These are phyloP conservation scores for Trichoderma reesei DNA, from an alignment of 495 filamentous ascomycete genomes.

Conservation along the genomic window DNA sequence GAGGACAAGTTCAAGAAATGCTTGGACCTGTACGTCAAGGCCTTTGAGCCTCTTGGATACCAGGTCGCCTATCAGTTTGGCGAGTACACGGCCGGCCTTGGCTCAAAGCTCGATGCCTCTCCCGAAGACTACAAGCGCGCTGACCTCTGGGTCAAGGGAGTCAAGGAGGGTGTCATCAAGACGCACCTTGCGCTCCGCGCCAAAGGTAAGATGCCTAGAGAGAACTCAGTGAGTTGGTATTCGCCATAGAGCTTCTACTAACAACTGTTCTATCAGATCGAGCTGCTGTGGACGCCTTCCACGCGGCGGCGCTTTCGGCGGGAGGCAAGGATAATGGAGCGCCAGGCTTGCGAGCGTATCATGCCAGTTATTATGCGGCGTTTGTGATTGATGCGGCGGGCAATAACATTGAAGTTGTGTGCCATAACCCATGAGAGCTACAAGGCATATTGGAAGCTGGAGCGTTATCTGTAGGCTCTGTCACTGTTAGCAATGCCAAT, in stretches of 20 bases:
- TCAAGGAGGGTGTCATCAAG: slow-evolving; percentile 11
- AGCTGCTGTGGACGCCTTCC: slow-evolving; percentile 29
- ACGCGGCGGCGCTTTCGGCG: slow-evolving; percentile 29
- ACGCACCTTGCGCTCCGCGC: slow-evolving; percentile 21
- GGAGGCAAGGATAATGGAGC: slow-evolving; percentile 32
- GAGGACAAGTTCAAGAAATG: slow-evolving; percentile 14
- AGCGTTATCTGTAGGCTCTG: neutral
- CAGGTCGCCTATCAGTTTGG: slow-evolving; percentile 18
- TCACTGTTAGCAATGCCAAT: neutral
- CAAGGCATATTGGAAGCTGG: no score
- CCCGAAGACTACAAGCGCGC: slow-evolving; percentile 2
- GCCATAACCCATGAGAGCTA: slow-evolving; percentile 11
- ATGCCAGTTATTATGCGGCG: slow-evolving; percentile 31
- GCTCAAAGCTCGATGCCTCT: slow-evolving; percentile 12
- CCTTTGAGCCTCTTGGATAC: slow-evolving; percentile 29
- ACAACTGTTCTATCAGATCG: slow-evolving; percentile 19
- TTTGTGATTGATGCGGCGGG: slow-evolving; percentile 33
- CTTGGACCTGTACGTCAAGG: slow-evolving; percentile 26
- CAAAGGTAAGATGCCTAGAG: slow-evolving; percentile 9
- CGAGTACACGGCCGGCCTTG: slow-evolving; percentile 11
- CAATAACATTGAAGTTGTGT: slow-evolving; percentile 37
- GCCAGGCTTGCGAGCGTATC: slow-evolving; percentile 30
- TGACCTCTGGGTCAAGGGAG: slow-evolving; percentile 20
- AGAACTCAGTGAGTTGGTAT: neutral
- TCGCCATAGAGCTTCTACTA: neutral